Evolutionary conservation across 345 rosid species (phyloP), one percentile per base, ranked within the genome.

Genomic region (Dovyalis caffra): DNA sequence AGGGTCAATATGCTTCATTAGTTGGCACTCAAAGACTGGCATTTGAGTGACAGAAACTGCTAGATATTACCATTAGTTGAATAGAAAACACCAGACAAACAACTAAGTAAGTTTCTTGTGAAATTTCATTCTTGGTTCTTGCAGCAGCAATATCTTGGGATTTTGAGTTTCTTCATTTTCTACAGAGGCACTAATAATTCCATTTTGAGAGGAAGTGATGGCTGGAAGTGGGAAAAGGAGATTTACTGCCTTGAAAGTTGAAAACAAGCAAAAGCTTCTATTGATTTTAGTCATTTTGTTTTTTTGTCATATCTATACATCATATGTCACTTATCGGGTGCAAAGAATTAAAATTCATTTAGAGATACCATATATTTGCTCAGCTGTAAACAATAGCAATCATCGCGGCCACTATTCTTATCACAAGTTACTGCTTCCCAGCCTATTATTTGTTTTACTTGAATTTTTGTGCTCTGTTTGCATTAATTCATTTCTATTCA

Each of bases 21-120:
- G 97, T 92, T 63, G 94, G 84, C 82, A 95, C 88, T 51, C 99
- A 91, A 77, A 88, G 99, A 76, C 91, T 92, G 78, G 97, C 97
- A 68, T 95, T 95, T 64, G 97, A 95, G 79, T 94, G 83, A 83
- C 33, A 2, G 16, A 8, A 45, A 33, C 73, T 64, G 68, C 32
- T 71, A 32, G 23, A 67, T 35, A 26, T 45, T 56, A 37, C 18
- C 15, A 3, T 8, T 37, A 38, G 11, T 57, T 23, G 67, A 60
- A 66, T 25, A 51, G 28, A 34, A 43, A 77, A 34, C 26, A 8
- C 34, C n/a, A 49, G 56, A 49, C 56, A 49, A n/a, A 2, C 33
- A 66, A n/a, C 8, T 66, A 34, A 32, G 71, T 9, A 26, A 35
- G 45, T 47, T 45, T 75, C 72, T 58, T 10, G 45, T 9, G 28